Conservation (phyloP, 805 yeast species). For the Debaryomyces hansenii region DNA sequence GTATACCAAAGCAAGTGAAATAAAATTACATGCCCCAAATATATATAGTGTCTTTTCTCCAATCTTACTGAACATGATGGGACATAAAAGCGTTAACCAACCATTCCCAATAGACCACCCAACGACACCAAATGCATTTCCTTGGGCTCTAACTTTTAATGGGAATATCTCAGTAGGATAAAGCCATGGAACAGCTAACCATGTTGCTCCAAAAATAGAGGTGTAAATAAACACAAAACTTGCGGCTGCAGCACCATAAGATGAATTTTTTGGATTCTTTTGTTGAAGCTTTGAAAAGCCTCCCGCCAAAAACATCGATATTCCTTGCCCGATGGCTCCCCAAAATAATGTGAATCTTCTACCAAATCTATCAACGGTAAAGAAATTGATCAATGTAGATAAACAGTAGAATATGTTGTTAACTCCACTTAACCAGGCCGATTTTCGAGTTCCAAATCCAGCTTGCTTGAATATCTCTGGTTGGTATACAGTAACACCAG, state of each 20-base stretch:
- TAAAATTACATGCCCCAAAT: slow-evolving; percentile 26
- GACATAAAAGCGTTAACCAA: slow-evolving; percentile 31
- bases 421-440: slow-evolving; percentile 24
- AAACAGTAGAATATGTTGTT: slow-evolving; percentile 26
- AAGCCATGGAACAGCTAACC: slow-evolving; percentile 31
- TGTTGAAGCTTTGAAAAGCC: slow-evolving; percentile 1
- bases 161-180: slow-evolving; percentile 27
- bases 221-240: slow-evolving; percentile 21
- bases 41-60: slow-evolving; percentile 28
- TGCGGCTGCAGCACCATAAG: slow-evolving; percentile 18
- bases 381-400: slow-evolving; percentile 25
- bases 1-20: slow-evolving; percentile 21
- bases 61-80: slow-evolving; percentile 26
- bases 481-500: slow-evolving; percentile 25
- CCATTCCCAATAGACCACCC: slow-evolving; percentile 31
- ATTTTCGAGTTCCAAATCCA: slow-evolving; percentile 15
- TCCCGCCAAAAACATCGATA: slow-evolving; percentile 19
- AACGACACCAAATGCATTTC: slow-evolving; percentile 22
- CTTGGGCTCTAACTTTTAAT: slow-evolving; percentile 22
- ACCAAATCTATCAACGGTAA: slow-evolving; percentile 25
- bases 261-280: neutral
- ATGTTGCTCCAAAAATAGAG: slow-evolving; percentile 25
- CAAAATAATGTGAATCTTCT: slow-evolving; percentile 26
- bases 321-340: slow-evolving; percentile 25
- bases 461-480: slow-evolving; percentile 22